Conservation (phyloP, 2,329 filamentous ascomycete genomes). For the Mycosphaerelloides madeirae region DNA sequence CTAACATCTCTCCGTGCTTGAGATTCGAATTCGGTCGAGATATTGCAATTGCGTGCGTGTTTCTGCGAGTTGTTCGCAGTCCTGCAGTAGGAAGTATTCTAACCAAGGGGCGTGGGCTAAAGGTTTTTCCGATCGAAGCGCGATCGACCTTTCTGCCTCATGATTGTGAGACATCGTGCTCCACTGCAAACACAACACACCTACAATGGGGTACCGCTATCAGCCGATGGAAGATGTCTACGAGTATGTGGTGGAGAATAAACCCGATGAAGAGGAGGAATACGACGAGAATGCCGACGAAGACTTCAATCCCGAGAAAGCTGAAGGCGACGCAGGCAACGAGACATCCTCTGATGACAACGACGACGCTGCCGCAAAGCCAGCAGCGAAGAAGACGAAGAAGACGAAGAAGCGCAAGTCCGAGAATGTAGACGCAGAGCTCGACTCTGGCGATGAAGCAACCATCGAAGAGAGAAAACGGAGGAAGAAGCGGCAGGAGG, state of each 20-base stretch:
- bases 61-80: no score
- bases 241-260: slow-evolving; percentile 27
- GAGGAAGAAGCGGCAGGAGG: slow-evolving; percentile 37
- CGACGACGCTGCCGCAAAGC: slow-evolving; percentile 26
- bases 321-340: slow-evolving; percentile 27
- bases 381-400: slow-evolving; percentile 26
- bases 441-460: slow-evolving; percentile 54
- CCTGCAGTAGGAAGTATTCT: no score
- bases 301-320: slow-evolving; percentile 39
- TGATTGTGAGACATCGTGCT: no score
- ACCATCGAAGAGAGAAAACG: slow-evolving; percentile 48
- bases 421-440: slow-evolving; percentile 28
- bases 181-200: no score
- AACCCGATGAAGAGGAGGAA: slow-evolving; percentile 29
- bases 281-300: slow-evolving; percentile 43
- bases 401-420: slow-evolving; percentile 38
- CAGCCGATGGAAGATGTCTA: slow-evolving; percentile 3
- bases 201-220: neutral
- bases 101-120: no score
- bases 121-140: no score
- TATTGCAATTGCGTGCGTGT: no score
- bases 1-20: slow-evolving; percentile 1
- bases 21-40: no score
- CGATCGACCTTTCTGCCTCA: no score
- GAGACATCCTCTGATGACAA: slow-evolving; percentile 34